Base-by-base conservation (phyloP, 441 rosid species). In the Rhodomyrtus psidioides region DNA sequence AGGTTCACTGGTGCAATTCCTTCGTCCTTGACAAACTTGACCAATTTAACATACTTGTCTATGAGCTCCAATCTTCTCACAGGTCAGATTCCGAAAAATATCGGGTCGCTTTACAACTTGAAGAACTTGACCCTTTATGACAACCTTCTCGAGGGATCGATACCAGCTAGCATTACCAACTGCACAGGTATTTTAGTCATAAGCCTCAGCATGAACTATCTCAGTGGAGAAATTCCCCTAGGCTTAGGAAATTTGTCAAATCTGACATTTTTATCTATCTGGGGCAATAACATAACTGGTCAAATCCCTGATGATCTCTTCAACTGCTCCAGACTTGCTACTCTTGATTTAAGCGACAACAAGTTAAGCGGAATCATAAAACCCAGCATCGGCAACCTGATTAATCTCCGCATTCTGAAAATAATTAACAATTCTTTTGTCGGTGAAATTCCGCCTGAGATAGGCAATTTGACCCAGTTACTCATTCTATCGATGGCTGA, bases 251-350 rank as follows among this genome's bases (percentile, higher is more conserved):
- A 84, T 88, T 82, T 93, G 91, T 70, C 83, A 34, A 95, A 95
- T 88, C 89, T 96, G 42, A 94, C 93, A 53, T 27, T 13, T 75
- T 65, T 95, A 21, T 88, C 94, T 74, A 75, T 95, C 4, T 92
- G 88, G 19, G 12, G 19, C 7, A 96, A 95, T 85, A 86, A 55
- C 58, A 65, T 96, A 81, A 89, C 93, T 6, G 98, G 98, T 34
- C 95, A 93, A 85, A 91, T 96, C 58, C 97, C 98, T 26, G 94
- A 91, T 86, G 98, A 95, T 75, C 93, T 95, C 87, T 96, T 92
- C 90, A 91, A 93, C 83, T 95, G 98, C 89, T 90, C 95, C 84
- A 88, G 90, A 62, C 87, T 95, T 74, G 75, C 9, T 16, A 0
- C 1, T 49, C 86, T 94, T 44, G 83, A 81, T 85, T 82, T 94